A percentile compares a stretch with the other conserved stretches of the same genome.
Conservation (phyloP, 116 monocot genomes). For the Papilionanthe hybrid region DNA sequence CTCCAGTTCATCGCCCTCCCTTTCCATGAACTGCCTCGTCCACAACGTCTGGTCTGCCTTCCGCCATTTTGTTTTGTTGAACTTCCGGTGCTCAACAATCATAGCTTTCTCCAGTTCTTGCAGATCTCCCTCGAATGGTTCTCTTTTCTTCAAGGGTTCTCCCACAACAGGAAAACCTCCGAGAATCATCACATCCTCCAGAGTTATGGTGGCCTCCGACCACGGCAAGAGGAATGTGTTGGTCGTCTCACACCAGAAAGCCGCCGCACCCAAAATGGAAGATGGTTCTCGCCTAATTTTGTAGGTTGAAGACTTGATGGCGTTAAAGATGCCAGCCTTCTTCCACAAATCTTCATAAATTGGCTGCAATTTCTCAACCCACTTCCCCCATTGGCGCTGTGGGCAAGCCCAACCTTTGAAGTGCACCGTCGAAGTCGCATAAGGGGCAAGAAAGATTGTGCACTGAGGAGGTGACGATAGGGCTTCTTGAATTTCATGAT, state of each 20-base stretch:
- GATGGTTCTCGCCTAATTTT: slow-evolving; percentile 20
- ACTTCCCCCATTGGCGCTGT: slow-evolving; percentile 32
- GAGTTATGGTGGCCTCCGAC: slow-evolving; percentile 50
- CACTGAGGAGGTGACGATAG: not conserved
- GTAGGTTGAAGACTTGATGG: slow-evolving; percentile 31
- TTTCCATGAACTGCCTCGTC: slow-evolving; percentile 43
- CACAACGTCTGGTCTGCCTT: slow-evolving; percentile 46
- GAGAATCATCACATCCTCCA: slow-evolving; percentile 54
- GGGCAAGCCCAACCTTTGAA: slow-evolving; percentile 53
- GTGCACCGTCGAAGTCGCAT: not conserved
- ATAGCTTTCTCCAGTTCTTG: slow-evolving; percentile 29
- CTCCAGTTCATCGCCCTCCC: slow-evolving; percentile 37
- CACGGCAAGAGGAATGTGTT: slow-evolving; percentile 56
- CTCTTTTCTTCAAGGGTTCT: slow-evolving; percentile 30
- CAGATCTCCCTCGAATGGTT: slow-evolving; percentile 18
- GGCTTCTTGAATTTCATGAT: not conserved
- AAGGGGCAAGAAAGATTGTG: not conserved
- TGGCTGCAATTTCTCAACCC: slow-evolving; percentile 49
- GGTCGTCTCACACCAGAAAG: slow-evolving; percentile 41
- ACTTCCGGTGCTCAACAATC: slow-evolving; percentile 20
- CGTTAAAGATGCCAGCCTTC: slow-evolving; percentile 42
- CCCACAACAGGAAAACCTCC: slow-evolving; percentile 43
- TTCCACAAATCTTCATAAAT: slow-evolving; percentile 33
- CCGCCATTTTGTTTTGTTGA: slow-evolving; percentile 29
- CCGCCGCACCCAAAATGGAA: slow-evolving; percentile 18